phyloP scores from a whole-genome alignment of 441 rosid genomes.

The Populus trichocarpa region DNA sequence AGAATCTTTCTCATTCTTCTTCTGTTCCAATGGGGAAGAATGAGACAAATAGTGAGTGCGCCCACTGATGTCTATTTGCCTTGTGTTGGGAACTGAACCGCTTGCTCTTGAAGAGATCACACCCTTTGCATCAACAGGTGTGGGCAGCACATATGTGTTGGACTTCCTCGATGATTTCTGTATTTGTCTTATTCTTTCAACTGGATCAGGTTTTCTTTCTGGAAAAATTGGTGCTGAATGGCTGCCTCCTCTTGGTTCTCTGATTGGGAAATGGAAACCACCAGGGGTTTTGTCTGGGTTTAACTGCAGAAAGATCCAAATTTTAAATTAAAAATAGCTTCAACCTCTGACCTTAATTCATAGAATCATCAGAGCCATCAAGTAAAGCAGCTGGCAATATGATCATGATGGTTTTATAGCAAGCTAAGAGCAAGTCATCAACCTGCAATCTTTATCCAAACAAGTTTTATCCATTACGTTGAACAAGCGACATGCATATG shows the following conservation, averaged over 20 bases:
- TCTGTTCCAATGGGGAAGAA: slow-evolving; percentile 88
- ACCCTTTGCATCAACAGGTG: slow-evolving; percentile 55
- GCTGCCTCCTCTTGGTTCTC: slow-evolving; percentile 56
- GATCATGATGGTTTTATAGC: background rate
- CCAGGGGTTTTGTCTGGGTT: slow-evolving; percentile 47
- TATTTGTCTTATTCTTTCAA: slow-evolving; percentile 55
- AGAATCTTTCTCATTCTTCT: slow-evolving; percentile 47
- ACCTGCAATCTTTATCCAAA: background rate
- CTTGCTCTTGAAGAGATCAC: slow-evolving; percentile 41
- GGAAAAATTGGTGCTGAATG: slow-evolving; percentile 87
- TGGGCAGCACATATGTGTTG: slow-evolving; percentile 76
- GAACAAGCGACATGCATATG: background rate
- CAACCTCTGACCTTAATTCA: background rate
- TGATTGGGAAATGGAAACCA: slow-evolving; percentile 30
- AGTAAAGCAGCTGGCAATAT: background rate
- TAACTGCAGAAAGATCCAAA: slow-evolving; percentile 37
- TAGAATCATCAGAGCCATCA: slow-evolving; percentile 1
- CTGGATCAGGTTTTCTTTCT: slow-evolving; percentile 65
- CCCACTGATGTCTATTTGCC: slow-evolving; percentile 40
- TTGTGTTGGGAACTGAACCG: slow-evolving; percentile 37
- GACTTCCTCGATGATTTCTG: slow-evolving; percentile 45
- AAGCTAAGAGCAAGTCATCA: slow-evolving; percentile 1
- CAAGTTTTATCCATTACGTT: background rate
- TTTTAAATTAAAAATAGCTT: background rate
- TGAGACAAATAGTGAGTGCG: slow-evolving; percentile 53